Evolutionary conservation across 257 asterid genomes (phyloP).

Genomic region (Solanum paucissectum): DNA sequence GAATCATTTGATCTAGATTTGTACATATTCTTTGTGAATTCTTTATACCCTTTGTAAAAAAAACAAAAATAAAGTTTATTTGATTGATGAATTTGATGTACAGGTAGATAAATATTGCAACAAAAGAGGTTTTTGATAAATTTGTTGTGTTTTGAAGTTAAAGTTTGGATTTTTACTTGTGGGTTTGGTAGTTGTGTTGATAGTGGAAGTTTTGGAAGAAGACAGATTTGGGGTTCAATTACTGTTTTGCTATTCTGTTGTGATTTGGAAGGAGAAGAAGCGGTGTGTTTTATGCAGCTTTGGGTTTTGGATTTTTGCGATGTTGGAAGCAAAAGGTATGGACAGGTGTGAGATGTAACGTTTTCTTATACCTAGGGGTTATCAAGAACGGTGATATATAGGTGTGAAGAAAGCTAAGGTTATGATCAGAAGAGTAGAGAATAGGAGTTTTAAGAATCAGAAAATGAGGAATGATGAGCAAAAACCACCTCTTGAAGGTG

Average conservation of each 20-base stretch:
- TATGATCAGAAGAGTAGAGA: conserved; percentile 28
- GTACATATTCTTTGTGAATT: conserved; percentile 21
- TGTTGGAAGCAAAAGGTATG: conserved; percentile 32
- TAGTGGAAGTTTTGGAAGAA: conserved; percentile 3
- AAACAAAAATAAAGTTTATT: background rate
- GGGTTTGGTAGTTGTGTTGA: conserved; percentile 23
- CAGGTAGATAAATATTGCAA: conserved; percentile 10
- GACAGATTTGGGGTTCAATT: conserved; percentile 1
- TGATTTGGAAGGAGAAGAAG: conserved; percentile 8
- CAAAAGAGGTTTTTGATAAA: conserved; percentile 30
- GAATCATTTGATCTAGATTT: conserved; percentile 7
- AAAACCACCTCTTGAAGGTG: conserved; percentile 28
- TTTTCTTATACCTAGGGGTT: background rate
- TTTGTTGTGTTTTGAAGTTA: conserved; percentile 32
- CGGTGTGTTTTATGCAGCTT: conserved; percentile 3
- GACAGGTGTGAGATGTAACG: conserved; percentile 34
- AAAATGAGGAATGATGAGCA: conserved; percentile 61
- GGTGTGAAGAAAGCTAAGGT: conserved; percentile 8
- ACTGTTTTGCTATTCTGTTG: conserved; percentile 16
- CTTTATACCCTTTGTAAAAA: background rate
- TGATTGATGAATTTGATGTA: background rate
- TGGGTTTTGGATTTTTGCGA: conserved; percentile 27
- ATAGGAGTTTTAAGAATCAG: conserved; percentile 14
- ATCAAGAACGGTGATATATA: conserved; percentile 1
- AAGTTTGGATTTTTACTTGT: background rate